Base-by-base conservation (phyloP, 345 rosid genomes). In the Gynandropsis gynandra region DNA sequence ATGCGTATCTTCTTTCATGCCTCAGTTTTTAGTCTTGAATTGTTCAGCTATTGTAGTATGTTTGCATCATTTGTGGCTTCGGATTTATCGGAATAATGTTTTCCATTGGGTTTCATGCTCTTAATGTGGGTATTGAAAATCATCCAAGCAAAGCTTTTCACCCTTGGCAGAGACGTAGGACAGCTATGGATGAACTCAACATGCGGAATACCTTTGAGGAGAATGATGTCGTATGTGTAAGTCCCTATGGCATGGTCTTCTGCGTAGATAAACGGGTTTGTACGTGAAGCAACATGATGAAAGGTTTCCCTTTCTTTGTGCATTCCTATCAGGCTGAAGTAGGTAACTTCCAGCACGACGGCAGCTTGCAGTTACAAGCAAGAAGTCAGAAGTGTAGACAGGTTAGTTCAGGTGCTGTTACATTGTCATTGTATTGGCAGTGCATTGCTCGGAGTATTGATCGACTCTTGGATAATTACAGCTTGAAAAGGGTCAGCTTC, bases 101-200 rank as follows among this genome's bases (percentile, higher is more conserved):
- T 36, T 21, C 18, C 33, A 36, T 24, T 5, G 5, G 29, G 29
- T 24, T 24, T 24, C 29, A 5, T 24, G 5, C 29, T 24, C 5
- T 2, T 24, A 24, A 2, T 2, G 5, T 24, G 5, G 29, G 2
- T 5, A 24, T 24, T 2, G 2, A 24, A 24, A 24, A 24, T 24
- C 29, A 24, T 2, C 47, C 36, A 9, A 59, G 32, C 9, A 18
- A 16, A 13, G 5, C 38, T n/a, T 24, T 24, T 2, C 29, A 5
- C 29, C 53, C 14, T 37, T 77, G 60, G 65, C 66, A 92, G 98
- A 79, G 98, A 74, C 78, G 95, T 52, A 75, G 85, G 68, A 92
- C 98, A 27, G 94, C 97, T 40, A 67, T 80, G 63, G 98, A 92
- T 76, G 95, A 92, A 68, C 97, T 92, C 63, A 92, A 87, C 73